A percentile compares a stretch with the other conserved stretches of the same genome.
These are phyloP conservation scores for Dryadomyces quercivorus DNA, from an alignment of 2,329 filamentous ascomycete genomes.

Conservation along the genomic window DNA sequence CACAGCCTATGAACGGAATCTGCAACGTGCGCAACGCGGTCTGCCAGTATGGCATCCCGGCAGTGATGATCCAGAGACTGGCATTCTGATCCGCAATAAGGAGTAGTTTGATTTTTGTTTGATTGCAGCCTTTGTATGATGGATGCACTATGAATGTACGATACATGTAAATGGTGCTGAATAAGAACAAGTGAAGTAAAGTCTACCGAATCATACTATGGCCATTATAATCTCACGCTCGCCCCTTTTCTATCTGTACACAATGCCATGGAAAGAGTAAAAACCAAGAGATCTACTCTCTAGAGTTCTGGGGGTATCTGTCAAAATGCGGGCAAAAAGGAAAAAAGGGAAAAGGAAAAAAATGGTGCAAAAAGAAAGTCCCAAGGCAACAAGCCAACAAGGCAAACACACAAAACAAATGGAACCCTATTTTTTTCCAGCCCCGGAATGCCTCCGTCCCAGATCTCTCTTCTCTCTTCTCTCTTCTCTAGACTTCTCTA, in stretches of 20 bases:
- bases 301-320: conserved; percentile 4
- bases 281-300: not conserved
- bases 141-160: not conserved
- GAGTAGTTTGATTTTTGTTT: conserved; percentile 3
- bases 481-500: not conserved
- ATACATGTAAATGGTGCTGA: not conserved
- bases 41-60: conserved; percentile 13
- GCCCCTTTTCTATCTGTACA: not conserved
- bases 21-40: conserved; percentile 11
- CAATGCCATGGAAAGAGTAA: not conserved
- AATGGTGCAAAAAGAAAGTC: not conserved
- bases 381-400: not conserved
- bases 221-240: not conserved
- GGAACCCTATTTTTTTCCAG: not conserved
- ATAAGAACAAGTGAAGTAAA: too few species aligned
- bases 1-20: conserved; percentile 12
- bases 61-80: conserved; percentile 13
- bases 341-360: not conserved
- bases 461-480: not conserved
- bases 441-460: not conserved
- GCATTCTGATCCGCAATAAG: conserved; percentile 13
- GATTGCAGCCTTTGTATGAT: too few species aligned
- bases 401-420: not conserved
- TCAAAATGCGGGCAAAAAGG: not conserved
- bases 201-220: not conserved